These are phyloP conservation scores for Daldinia vernicosa DNA, from an alignment of 495 filamentous ascomycete species.

Conservation along the genomic window DNA sequence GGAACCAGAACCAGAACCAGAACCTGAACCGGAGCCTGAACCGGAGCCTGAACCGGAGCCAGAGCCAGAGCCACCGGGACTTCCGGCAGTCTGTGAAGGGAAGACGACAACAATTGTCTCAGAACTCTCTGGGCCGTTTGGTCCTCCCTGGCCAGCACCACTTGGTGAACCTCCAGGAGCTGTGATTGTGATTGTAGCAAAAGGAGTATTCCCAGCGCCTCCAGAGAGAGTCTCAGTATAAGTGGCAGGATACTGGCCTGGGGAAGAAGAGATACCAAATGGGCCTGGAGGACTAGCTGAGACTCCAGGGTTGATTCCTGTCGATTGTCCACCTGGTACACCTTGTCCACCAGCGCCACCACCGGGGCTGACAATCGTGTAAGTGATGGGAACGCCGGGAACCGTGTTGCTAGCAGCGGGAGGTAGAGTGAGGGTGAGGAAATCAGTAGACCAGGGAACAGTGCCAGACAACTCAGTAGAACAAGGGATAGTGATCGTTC, in stretches of 20 bases:
- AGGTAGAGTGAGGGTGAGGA: slow-evolving; percentile 43
- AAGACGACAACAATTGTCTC: slow-evolving; percentile 34
- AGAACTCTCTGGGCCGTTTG: slow-evolving; percentile 30
- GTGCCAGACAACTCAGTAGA: slow-evolving; percentile 26
- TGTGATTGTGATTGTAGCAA: slow-evolving; percentile 43
- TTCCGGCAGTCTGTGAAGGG: slow-evolving; percentile 21
- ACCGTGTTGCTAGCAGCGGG: slow-evolving; percentile 30
- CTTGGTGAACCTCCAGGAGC: slow-evolving; percentile 32
- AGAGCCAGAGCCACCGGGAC: background rate
- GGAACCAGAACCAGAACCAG: slow-evolving; percentile 12
- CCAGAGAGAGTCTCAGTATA: slow-evolving; percentile 31
- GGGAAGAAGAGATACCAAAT: slow-evolving; percentile 42
- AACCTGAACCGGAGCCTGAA: background rate
- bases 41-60: background rate
- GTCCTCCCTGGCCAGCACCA: slow-evolving; percentile 33
- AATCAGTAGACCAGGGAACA: slow-evolving; percentile 43
- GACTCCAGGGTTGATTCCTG: slow-evolving; percentile 14
- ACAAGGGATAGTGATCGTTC: slow-evolving; percentile 36
- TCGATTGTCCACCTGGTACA: slow-evolving; percentile 34
- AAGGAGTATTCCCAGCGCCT: slow-evolving; percentile 30
- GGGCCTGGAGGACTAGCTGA: slow-evolving; percentile 38
- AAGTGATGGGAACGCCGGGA: slow-evolving; percentile 32
- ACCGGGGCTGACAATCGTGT: slow-evolving; percentile 42
- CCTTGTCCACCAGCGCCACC: slow-evolving; percentile 36
- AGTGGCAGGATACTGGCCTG: slow-evolving; percentile 30